Evolutionary conservation across 768 basidiomycete genomes (phyloP).

Genomic region (Pleurotus pulmonarius): DNA sequence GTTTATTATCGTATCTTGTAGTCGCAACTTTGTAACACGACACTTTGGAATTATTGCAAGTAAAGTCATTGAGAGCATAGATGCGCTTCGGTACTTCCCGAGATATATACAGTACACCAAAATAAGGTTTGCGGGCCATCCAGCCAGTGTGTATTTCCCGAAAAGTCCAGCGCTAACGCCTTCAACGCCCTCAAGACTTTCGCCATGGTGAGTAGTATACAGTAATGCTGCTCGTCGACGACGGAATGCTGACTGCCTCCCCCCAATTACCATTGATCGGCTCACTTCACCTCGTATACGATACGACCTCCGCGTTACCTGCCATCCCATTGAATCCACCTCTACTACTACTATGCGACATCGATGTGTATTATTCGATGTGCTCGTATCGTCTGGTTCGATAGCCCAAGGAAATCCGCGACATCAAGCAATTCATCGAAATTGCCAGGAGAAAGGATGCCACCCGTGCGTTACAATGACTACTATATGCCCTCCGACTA

Average conservation of each 20-base stretch:
- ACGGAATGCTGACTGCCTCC: not conserved
- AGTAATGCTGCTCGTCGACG: not conserved
- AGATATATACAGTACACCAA: not conserved
- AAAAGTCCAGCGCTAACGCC: not conserved
- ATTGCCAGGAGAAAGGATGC: constrained; percentile 98
- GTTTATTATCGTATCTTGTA: no score
- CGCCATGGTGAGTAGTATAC: constrained; percentile 1
- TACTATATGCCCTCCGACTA: no score
- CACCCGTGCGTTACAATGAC: constrained; percentile 59
- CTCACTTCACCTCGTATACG: no score
- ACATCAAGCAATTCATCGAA: constrained; percentile 99
- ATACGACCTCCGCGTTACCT: no score
- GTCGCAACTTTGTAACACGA: no score
- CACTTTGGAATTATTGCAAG: no score
- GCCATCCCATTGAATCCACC: no score
- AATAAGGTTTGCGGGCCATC: constrained; percentile 1
- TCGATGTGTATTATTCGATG: no score
- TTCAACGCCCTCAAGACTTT: constrained; percentile 2
- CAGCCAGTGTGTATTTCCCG: not conserved
- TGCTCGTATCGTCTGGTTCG: no score
- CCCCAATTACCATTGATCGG: not conserved
- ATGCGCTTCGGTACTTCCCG: no score
- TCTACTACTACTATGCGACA: no score
- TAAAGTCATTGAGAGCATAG: no score
- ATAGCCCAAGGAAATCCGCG: constrained; percentile 97